Evolutionary conservation across 2,329 filamentous ascomycete genomes (phyloP), one percentile per base, ranked within the genome.

Genomic region (Alternaria sp.): DNA sequence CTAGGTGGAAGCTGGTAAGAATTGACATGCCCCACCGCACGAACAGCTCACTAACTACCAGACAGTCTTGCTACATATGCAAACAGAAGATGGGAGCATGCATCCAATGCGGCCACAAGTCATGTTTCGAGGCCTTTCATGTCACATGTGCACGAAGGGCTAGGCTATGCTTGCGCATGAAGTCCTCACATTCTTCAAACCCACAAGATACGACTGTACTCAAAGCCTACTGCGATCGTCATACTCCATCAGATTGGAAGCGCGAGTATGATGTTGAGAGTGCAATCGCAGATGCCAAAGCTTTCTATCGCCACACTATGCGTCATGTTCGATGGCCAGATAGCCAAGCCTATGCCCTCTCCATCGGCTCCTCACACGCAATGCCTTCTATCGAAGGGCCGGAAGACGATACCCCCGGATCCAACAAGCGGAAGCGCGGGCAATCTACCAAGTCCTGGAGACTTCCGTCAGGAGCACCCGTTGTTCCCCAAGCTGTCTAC

Each of bases 41-140:
- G 43, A 28, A 11, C 4, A 24, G 6, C 9, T 43, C 44, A 26
- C 68, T 78, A 53, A 78, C 56, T 7, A 24, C 34, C 1, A 1
- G 14, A 22, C 59, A 83, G 74, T 89, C 87, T 41, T 99, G 95
- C 81, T 99, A 99, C 78, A 96, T 99, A 58, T 99, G 95, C 81
- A 91, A 93, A 67, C 95, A 99, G 80, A 91, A 90, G 71, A 99
- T 99, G 95, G 95, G 95, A 22, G 94, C 95, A 41, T 98, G 94
- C 78, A 97, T 99, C 62, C 95, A 99, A 78, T 99, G 95, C 79
- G 93, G 94, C 62, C 97, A 98, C 82, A 98, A 97, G 80, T 92
- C 91, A 63, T 99, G 95, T 79, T 99, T 96, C 75, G 90, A 94
- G 73, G 95, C 95, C 8, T 99, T 99, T 77, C 95, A 99, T 79